Base-by-base conservation (phyloP, 1,284 basidiomycete species). In the Trametes pubescens region DNA sequence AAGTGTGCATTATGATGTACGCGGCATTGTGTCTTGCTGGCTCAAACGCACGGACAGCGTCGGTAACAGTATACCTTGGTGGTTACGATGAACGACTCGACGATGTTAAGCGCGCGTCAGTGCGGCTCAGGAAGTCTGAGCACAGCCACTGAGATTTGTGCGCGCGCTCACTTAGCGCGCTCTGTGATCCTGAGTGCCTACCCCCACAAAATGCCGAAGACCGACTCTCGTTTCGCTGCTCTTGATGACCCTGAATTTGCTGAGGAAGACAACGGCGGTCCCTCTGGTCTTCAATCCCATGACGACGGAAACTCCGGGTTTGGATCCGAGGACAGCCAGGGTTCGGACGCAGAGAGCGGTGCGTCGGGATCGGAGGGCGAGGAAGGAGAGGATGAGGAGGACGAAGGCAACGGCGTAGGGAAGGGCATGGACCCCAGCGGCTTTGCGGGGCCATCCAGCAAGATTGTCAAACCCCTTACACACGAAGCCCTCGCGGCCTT, bases 401-500 rank as follows among this genome's bases (percentile, higher is more conserved):
- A 69, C 7, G 55, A 51, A 40, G 59, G 29, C 34, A 54, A 16
- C 52, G 63, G 57, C 16, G 26, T 76, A 21, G 74, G 66, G 2
- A 77, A 81, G 14, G 84, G 85, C 51, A 86, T 88, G 86, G 79
- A 85, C 66, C 80, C 74, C 1, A 82, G 84, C 65, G 87, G 88
- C 4, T 88, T 88, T 66, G 78, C 84, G 47, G 87, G 83, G 0
- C 84, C 84, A 3, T 73, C 77, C 16, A 79, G 82, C 55, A 85
- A 86, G 73, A 79, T 83, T 4, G 82, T 92, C 47, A 88, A 92
- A 71, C 90, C 90, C 0, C 79, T 94, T 49, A 90, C 88, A 1
- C 81, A 82, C 2, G 89, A 92, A 73, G 90, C 88, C 8, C 81
- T 94, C 43, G 88, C 86, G 48, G 86, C 83, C 14, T 94, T 89